Evolutionary conservation across 306 rosid genomes (phyloP).

Genomic region (Glycine soja): DNA sequence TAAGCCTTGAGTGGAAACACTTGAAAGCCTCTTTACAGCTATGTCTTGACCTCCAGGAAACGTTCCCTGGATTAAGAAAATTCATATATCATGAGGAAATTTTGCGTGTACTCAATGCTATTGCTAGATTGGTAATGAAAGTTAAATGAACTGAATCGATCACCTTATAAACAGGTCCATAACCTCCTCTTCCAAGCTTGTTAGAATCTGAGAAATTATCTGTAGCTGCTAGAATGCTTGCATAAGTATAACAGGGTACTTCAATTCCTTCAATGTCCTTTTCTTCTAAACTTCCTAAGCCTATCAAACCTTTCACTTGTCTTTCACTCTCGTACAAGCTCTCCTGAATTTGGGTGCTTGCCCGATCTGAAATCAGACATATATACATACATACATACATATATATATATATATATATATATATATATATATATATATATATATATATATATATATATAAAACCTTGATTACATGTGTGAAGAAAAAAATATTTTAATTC

Average conservation of each 20-base stretch:
- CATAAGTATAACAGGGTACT: slow-evolving; percentile 50
- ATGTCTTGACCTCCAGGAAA: slow-evolving; percentile 46
- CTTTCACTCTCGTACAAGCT: slow-evolving; percentile 36
- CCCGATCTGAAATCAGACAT: slow-evolving; percentile 20
- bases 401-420: too few relatives aligned
- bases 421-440: too few relatives aligned
- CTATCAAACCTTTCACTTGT: slow-evolving; percentile 42
- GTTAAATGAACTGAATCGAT: background rate
- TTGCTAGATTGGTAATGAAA: background rate
- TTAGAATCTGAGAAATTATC: slow-evolving; percentile 58
- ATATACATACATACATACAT: too few relatives aligned
- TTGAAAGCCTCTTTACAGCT: slow-evolving; percentile 62
- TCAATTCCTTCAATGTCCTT: slow-evolving; percentile 45
- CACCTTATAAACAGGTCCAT: slow-evolving; percentile 68
- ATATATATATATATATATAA: too few relatives aligned
- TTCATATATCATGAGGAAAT: background rate
- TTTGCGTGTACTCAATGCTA: background rate
- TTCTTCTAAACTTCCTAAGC: slow-evolving; percentile 43
- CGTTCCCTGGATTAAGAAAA: slow-evolving; percentile 41
- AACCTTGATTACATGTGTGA: background rate
- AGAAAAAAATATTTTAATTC: background rate
- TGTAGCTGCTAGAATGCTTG: slow-evolving; percentile 52
- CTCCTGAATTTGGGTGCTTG: slow-evolving; percentile 18
- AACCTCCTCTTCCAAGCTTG: slow-evolving; percentile 67
- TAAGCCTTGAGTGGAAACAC: slow-evolving; percentile 56